phyloP scores from a whole-genome alignment of 805 yeast genomes.

The Hanseniaspora occidentalis region DNA sequence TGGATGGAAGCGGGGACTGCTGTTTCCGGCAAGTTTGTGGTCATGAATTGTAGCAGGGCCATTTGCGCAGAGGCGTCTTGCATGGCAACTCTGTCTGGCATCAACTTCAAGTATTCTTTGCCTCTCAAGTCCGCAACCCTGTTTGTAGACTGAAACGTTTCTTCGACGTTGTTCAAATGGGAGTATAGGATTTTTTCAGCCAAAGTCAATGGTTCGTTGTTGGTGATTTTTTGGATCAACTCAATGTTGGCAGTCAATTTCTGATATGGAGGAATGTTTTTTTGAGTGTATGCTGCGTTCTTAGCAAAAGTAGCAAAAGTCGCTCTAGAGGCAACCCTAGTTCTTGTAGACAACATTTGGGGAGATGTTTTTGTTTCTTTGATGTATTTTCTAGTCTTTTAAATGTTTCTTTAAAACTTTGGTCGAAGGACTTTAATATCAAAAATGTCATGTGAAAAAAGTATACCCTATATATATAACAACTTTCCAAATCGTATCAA shows the following conservation, averaged over 20 bases:
- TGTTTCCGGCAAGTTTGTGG: slow-evolving; percentile 79
- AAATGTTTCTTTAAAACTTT: no score
- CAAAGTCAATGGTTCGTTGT: slow-evolving; percentile 68
- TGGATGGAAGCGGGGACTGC: slow-evolving; percentile 93
- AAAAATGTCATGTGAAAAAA: no score
- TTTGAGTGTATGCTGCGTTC: slow-evolving; percentile 31
- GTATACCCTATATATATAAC: no score
- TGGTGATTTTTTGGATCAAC: slow-evolving; percentile 51
- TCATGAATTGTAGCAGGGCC: slow-evolving; percentile 97
- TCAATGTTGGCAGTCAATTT: slow-evolving; percentile 54
- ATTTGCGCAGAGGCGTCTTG: slow-evolving; percentile 99
- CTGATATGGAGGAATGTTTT: slow-evolving; percentile 82
- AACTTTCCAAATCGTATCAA: no score
- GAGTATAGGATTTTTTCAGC: slow-evolving; percentile 93
- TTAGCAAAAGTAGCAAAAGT: slow-evolving; percentile 33
- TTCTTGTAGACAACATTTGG: slow-evolving; percentile 17
- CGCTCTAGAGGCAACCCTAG: slow-evolving; percentile 6
- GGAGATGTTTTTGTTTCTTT: background rate
- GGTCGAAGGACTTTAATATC: no score
- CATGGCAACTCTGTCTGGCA: slow-evolving; percentile 98
- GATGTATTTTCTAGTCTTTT: background rate
- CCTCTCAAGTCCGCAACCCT: slow-evolving; percentile 56
- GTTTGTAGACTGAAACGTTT: slow-evolving; percentile 44
- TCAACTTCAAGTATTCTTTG: slow-evolving; percentile 74
- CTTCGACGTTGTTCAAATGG: slow-evolving; percentile 82